These are phyloP conservation scores for Albugo candida DNA, from an alignment of 352 stramenopile genomes.

Conservation along the genomic window DNA sequence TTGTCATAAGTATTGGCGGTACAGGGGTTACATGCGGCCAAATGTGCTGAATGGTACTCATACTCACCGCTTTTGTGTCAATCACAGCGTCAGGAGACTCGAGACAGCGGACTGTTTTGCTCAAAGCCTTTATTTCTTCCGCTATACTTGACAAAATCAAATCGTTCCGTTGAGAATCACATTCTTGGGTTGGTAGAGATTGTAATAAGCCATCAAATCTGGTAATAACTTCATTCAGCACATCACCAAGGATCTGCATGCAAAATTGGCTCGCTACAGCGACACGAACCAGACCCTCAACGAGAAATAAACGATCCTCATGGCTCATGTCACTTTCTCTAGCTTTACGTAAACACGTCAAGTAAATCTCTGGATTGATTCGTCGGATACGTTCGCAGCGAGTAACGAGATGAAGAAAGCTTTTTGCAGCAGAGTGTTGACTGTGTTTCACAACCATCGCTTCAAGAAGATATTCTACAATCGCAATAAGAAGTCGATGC, in stretches of 20 bases:
- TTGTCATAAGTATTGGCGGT: constrained; percentile 14
- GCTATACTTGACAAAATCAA: constrained; percentile 12
- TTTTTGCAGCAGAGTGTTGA: constrained; percentile 28
- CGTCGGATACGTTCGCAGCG: constrained; percentile 22
- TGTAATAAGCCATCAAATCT: constrained; percentile 14
- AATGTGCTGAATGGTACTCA: constrained; percentile 23
- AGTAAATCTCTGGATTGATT: constrained; percentile 21
- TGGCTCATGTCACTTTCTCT: constrained; percentile 16
- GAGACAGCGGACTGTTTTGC: constrained; percentile 44
- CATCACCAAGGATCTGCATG: constrained; percentile 22
- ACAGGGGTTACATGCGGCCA: constrained; percentile 40
- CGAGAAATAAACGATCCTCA: constrained; percentile 32
- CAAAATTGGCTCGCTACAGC: constrained; percentile 26
- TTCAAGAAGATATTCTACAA: constrained; percentile 21
- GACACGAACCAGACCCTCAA: constrained; percentile 39
- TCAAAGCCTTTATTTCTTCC: constrained; percentile 43
- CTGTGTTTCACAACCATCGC: constrained; percentile 19
- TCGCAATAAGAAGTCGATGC: no score
- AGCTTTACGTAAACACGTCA: constrained; percentile 29
- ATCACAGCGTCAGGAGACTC: constrained; percentile 31
- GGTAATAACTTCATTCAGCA: constrained; percentile 24
- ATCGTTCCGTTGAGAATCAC: constrained; percentile 1
- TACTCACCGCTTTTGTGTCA: constrained; percentile 23
- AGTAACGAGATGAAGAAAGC: constrained; percentile 52
- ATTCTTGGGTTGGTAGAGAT: no score